Conservation (phyloP, 2,329 filamentous ascomycete species). For the Neoascochyta sp. region DNA sequence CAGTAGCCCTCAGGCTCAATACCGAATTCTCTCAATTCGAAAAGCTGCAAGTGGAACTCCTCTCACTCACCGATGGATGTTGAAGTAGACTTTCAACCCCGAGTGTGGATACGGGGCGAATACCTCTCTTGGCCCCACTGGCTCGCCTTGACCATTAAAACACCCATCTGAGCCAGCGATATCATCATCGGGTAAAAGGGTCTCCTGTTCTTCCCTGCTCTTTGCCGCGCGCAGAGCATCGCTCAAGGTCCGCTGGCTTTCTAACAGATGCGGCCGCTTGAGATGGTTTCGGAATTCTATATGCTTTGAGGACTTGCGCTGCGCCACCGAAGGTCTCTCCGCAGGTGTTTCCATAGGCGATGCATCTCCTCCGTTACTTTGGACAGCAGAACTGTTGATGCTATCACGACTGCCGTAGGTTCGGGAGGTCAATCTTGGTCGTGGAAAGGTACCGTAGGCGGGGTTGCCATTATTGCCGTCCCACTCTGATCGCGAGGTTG, state of each 20-base stretch:
- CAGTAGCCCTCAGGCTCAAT: no score
- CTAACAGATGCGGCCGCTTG: constrained; percentile 30
- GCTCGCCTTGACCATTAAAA: constrained; percentile 37
- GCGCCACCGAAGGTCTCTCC: constrained; percentile 12
- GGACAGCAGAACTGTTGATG: constrained; percentile 17
- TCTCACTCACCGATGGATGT: constrained; percentile 64
- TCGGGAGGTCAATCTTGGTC: constrained; percentile 15
- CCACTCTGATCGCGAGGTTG: constrained; percentile 26
- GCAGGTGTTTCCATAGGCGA: constrained; percentile 20
- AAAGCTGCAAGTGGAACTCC: no score
- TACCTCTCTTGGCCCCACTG: constrained; percentile 36
- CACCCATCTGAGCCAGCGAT: constrained; percentile 47
- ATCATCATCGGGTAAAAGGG: constrained; percentile 44
- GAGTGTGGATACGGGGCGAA: constrained; percentile 55
- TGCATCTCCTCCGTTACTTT: constrained; percentile 16
- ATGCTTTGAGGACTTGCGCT: constrained; percentile 21
- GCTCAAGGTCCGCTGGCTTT: constrained; percentile 34
- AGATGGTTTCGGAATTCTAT: constrained; percentile 34
- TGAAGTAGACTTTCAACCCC: constrained; percentile 69
- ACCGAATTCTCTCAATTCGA: no score
- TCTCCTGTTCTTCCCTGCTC: constrained; percentile 48
- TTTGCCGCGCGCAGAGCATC: constrained; percentile 40
- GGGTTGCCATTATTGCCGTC: constrained; percentile 16
- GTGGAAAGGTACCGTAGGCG: constrained; percentile 24
- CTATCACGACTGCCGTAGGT: constrained; percentile 14